A percentile compares a stretch with the other conserved stretches of the same genome.
Conservation (phyloP, 2,329 filamentous ascomycete species). For the Kalmusia sp. region DNA sequence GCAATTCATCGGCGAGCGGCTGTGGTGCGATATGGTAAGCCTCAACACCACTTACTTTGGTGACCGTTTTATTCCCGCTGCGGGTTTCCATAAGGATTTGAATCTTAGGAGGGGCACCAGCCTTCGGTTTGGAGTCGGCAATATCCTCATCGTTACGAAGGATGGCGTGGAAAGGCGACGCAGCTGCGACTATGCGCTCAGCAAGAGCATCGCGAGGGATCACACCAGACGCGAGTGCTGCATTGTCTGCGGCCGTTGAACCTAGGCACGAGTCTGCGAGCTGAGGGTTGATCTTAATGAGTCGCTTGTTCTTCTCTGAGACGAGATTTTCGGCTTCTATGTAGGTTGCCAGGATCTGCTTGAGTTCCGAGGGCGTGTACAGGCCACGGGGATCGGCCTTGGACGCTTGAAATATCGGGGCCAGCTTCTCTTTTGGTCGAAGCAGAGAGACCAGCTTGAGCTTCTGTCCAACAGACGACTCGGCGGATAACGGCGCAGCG, state of each 20-base stretch:
- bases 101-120: slow-evolving; percentile 67
- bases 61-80: slow-evolving; percentile 71
- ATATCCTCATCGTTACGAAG: slow-evolving; percentile 55
- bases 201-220: slow-evolving; percentile 67
- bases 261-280: slow-evolving; percentile 69
- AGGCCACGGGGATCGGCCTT: slow-evolving; percentile 60
- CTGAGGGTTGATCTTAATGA: slow-evolving; percentile 67
- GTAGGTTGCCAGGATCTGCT: slow-evolving; percentile 64
- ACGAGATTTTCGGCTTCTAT: slow-evolving; percentile 64
- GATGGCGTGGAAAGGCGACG: slow-evolving; percentile 65
- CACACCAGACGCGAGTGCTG: slow-evolving; percentile 63
- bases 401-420: slow-evolving; percentile 61
- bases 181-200: slow-evolving; percentile 63
- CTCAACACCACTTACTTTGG: slow-evolving; percentile 68
- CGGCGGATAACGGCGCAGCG: slow-evolving; percentile 47
- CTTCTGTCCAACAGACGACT: slow-evolving; percentile 55
- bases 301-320: slow-evolving; percentile 64
- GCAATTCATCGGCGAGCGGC: slow-evolving; percentile 68
- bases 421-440: slow-evolving; percentile 64
- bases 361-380: slow-evolving; percentile 67
- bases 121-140: slow-evolving; percentile 62
- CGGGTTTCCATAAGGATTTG: slow-evolving; percentile 67
- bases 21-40: slow-evolving; percentile 66
- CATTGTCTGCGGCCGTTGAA: slow-evolving; percentile 59
- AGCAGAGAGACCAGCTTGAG: slow-evolving; percentile 61